Base-by-base conservation (phyloP, 2,329 filamentous ascomycete genomes). In the Talaromyces verruculosus region DNA sequence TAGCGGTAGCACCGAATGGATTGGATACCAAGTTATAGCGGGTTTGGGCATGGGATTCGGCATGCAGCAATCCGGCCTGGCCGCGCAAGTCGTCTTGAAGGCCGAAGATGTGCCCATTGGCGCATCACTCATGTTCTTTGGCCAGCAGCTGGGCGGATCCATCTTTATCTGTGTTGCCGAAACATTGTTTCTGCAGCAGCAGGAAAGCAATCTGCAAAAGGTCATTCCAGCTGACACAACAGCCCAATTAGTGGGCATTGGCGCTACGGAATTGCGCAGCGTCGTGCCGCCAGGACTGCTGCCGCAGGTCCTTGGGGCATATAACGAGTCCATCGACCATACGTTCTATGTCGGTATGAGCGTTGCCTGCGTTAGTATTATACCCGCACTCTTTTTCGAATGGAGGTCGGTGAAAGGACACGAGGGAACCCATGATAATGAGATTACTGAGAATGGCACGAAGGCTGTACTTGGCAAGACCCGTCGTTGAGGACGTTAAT, bases 31-130 rank as follows among this genome's bases (percentile, higher is more conserved):
- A 55, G 68, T 75, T 6, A 17, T 78, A 5, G 74, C 64, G 53
- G 76, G 76, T 15, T 61, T 75, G 43, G 76, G 76, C 0, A 58
- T 72, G 25, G 74, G 73, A 1, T 55, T 71, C 10, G 72, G 72
- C 25, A 69, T 74, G 65, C 72, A 75, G 59, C 68, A 67, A 17
- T 69, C 69, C 33, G 68, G 61, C 17, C 65, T 73, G 5, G 69
- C 69, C n/a, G 69, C 71, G 8, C 74, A 75, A 67, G 71, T 67
- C 66, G 66, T 67, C 15, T 68, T 77, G 2, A 59, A 68, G 8
- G 65, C 66, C 1, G 62, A 69, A 17, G 72, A 75, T 63, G 72
- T 76, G 10, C 60, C 73, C 17, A 68, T 63, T 5, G 73, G 70
- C 11, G 64, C 68, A n/a, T 68, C 70, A 5, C 65, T 74, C 22